Conservation (phyloP, 148 eudicot genomes). For the Cornus controversa region DNA sequence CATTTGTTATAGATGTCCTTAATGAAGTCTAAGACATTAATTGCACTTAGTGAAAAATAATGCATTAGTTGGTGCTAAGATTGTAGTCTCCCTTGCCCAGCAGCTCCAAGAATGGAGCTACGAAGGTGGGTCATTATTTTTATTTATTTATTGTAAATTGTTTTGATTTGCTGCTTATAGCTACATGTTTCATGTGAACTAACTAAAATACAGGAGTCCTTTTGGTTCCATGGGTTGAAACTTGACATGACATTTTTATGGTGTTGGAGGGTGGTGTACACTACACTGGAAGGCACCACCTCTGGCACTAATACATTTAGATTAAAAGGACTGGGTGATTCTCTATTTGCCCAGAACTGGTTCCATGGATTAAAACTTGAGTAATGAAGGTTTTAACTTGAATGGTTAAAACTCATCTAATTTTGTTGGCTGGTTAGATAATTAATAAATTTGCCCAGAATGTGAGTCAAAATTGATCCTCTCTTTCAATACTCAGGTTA, state of each 20-base stretch:
- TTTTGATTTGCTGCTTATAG: too few species aligned
- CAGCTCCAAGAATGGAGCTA: slow-evolving; percentile 29
- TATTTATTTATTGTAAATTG: neutral
- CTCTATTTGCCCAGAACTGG: neutral
- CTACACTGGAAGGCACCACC: too few species aligned
- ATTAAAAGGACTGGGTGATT: neutral
- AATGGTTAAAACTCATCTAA: too few species aligned
- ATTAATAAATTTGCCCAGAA: too few species aligned
- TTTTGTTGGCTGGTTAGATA: too few species aligned
- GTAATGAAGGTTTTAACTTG: too few species aligned
- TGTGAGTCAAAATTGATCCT: too few species aligned
- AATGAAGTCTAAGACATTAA: slow-evolving; percentile 47
- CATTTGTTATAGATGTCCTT: slow-evolving; percentile 33
- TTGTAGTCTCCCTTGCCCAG: slow-evolving; percentile 65
- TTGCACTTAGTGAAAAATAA: slow-evolving; percentile 90
- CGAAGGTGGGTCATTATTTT: slow-evolving; percentile 29
- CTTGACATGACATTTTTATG: neutral
- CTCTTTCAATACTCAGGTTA: too few species aligned
- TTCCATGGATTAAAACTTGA: too few species aligned
- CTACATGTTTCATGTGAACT: too few species aligned
- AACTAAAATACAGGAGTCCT: too few species aligned
- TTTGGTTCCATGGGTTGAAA: too few species aligned
- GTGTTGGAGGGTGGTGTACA: neutral
- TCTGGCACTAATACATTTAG: neutral
- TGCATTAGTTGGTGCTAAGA: slow-evolving; percentile 67